Evolutionary conservation across 148 eudicot species (phyloP), one percentile per base, ranked within the genome.

Genomic region (Salicornia ramosissima): DNA sequence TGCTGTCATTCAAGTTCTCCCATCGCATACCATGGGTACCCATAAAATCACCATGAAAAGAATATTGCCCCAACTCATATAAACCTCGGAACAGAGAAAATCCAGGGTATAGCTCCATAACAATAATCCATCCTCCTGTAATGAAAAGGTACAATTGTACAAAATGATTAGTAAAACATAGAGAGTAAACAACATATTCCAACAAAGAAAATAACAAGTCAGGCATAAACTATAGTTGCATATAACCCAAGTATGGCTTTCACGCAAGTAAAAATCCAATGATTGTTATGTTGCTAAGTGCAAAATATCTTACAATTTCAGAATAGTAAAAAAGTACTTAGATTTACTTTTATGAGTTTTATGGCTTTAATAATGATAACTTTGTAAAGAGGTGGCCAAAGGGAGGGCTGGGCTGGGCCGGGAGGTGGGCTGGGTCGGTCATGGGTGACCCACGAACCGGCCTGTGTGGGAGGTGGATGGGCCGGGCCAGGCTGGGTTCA

Each of bases 21-120:
- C 98, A 93, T 67, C 84, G 77, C 96, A 93, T 93, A 58, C 98
- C 98, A 68, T 82, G 68, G 29, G 81, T 80, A 61, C 91, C 88
- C 89, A 83, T 83, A 47, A 45, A 65, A 57, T 75, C 72, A 74
- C 86, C 98, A 29, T 40, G 62, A 64, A 79, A 75, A 6, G 98
- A 76, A 80, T 88, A 88, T 56, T 86, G 84, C 62, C 88, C 79
- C 67, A 93, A 80, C 70, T 93, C 98, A 71, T 82, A 88, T 29
- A 93, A 68, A 33, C 92, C 98, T 55, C 95, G 89, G 67, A 58
- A 93, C 45, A 93, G 87, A 52, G 96, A 71, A 71, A 93, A 93
- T 39, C 96, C 93, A 10, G 98, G 98, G 83, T 82, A 93, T 70
- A 93, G 63, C 71, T 93, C 92, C 98, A 93, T 93, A 42, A 82